Conservation (phyloP, 2,329 filamentous ascomycete species). For the Fusarium abutilonis region DNA sequence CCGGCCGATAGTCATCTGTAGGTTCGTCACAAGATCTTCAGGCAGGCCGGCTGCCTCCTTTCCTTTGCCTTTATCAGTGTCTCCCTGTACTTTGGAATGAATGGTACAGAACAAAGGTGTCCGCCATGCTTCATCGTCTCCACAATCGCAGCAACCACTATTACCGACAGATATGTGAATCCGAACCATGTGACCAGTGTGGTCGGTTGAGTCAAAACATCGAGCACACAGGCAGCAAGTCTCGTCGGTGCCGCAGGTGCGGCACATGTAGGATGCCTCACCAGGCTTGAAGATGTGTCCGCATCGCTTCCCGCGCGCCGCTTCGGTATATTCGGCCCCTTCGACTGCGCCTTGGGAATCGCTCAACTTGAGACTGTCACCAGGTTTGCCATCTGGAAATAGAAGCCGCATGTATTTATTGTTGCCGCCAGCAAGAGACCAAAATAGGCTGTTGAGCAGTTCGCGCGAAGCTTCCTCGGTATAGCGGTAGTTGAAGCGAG, state of each 20-base stretch:
- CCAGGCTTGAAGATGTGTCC: constrained; percentile 97
- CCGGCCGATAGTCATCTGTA: constrained; percentile 85
- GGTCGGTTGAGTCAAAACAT: constrained; percentile 95
- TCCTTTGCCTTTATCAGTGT: constrained; percentile 68
- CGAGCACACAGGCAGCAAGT: constrained; percentile 94
- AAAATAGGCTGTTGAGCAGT: constrained; percentile 84
- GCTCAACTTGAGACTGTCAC: constrained; percentile 77
- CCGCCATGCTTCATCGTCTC: constrained; percentile 94
- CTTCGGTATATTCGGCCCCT: constrained; percentile 92
- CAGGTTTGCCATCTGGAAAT: constrained; percentile 79
- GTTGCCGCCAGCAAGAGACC: constrained; percentile 81
- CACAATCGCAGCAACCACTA: constrained; percentile 96
- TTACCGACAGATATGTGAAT: constrained; percentile 90
- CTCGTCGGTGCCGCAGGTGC: constrained; percentile 92
- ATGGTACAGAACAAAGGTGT: constrained; percentile 91
- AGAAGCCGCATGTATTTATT: constrained; percentile 79
- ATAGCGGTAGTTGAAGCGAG: constrained; percentile 78
- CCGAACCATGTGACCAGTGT: constrained; percentile 90
- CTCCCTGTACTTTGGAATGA: constrained; percentile 72
- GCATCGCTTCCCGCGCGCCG: constrained; percentile 90
- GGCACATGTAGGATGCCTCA: constrained; percentile 93
- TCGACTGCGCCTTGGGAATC: constrained; percentile 92
- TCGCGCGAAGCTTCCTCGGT: constrained; percentile 74
- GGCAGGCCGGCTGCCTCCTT: constrained; percentile 70
- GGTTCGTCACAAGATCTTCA: constrained; percentile 77